Conservation (phyloP, 176 grass and related monocot species). For the Zizania latifolia region DNA sequence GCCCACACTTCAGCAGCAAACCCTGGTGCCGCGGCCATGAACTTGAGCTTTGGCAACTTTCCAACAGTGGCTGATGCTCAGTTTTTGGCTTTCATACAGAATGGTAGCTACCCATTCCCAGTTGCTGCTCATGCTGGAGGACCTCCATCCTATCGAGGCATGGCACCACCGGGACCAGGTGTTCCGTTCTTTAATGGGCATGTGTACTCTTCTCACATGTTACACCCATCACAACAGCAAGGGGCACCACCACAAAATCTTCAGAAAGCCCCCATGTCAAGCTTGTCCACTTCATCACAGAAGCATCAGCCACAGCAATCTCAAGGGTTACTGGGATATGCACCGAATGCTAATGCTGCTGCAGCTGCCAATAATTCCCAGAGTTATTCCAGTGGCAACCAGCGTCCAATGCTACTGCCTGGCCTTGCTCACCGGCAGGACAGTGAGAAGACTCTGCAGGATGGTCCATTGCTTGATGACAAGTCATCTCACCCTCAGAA, state of each 20-base stretch:
- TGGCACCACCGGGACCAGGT: conserved; percentile 49
- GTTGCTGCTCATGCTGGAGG: conserved; percentile 63
- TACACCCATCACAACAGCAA: conserved; percentile 76
- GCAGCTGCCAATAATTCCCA: conserved; percentile 40
- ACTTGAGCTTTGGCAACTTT: conserved; percentile 80
- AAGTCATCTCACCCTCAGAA: conserved; percentile 63
- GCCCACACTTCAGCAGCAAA: conserved; percentile 29
- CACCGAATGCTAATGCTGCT: conserved; percentile 29
- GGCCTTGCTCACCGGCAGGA: conserved; percentile 51
- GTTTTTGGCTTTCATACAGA: conserved; percentile 77
- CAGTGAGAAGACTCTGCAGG: conserved; percentile 37
- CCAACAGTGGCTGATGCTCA: conserved; percentile 68
- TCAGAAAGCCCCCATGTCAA: conserved; percentile 53
- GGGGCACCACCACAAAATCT: conserved; percentile 48
- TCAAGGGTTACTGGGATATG: conserved; percentile 50
- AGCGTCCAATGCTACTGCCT: conserved; percentile 39
- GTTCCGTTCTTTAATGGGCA: conserved; percentile 88
- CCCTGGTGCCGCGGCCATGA: conserved; percentile 52
- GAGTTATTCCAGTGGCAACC: conserved; percentile 38
- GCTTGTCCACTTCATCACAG: conserved; percentile 53
- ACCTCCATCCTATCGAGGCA: conserved; percentile 61
- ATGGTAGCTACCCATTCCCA: conserved; percentile 62
- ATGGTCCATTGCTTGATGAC: conserved; percentile 41
- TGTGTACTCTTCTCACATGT: conserved; percentile 74
- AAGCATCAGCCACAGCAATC: conserved; percentile 64